Evolutionary conservation across 129 eudicot genomes (phyloP), one percentile per base, ranked within the genome.

Genomic region (Tagetes erecta): DNA sequence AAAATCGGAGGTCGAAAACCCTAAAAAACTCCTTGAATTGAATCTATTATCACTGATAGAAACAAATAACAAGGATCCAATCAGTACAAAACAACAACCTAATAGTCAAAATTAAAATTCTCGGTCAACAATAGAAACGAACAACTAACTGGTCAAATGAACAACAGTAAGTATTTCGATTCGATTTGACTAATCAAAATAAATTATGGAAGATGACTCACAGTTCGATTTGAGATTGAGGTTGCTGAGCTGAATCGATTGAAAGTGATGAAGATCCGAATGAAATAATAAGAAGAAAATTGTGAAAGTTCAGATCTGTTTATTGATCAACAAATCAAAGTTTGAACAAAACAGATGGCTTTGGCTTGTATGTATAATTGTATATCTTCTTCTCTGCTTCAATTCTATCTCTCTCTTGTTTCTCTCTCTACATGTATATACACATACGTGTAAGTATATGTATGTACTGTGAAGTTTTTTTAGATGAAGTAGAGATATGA

Each of bases 291-390:
- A 33, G 64, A 70, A 64, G 67, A 72, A 56, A 31, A 12, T 27
- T 76, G 64, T 46, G 84, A 70, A 80, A 49, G 33, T 67, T 53
- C 80, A 83, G 93, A 88, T 88, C 93, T 88, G 77, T 7, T 85
- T 89, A 88, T 80, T 82, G 78, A 82, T 77, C 58, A 84, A 74
- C 73, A 69, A 79, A 70, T 14, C 59, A 38, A 60, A 12, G 11
- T 47, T 35, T 50, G 10, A 20, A 20, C 27, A 20, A 20, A 20
- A 20, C 27, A 20, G 27, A 20, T 20, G 27, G 27, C 27, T 20
- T 20, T 20, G 27, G 27, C 27, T 20, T 63, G 33, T 13, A 58
- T 60, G n/a, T 69, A 59, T 58, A 37, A 34, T 8, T 47, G 20
- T 30, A 20, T 63, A 20, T 74, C 4, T 63, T 6, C 53, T 2